Percentiles rank a stretch among this genome's conserved stretches.
Evolutionary conservation across 176 grass and related monocot genomes (phyloP).

Genomic region (Carex parvula): DNA sequence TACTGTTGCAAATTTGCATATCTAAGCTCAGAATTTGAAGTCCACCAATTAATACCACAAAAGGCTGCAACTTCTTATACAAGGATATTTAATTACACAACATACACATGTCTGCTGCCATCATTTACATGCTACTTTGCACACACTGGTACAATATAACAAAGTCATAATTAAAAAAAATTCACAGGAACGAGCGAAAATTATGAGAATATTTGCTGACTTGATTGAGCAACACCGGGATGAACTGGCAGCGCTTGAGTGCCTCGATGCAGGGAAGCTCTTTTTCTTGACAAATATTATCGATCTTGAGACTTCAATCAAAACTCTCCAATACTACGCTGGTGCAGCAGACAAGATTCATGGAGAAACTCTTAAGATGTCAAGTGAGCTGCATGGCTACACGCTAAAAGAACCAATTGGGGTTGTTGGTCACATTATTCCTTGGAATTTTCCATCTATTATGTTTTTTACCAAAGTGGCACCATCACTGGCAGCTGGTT

Average conservation of each 20-base stretch:
- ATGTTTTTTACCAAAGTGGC: constrained; percentile 55
- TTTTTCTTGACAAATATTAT: constrained; percentile 23
- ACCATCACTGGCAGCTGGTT: constrained; percentile 43
- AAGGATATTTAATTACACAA: not conserved
- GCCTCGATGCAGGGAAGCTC: constrained; percentile 61
- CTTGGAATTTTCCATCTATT: constrained; percentile 46
- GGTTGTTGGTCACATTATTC: constrained; percentile 47
- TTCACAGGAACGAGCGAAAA: constrained; percentile 43
- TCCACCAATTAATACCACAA: not conserved
- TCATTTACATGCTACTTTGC: not conserved
- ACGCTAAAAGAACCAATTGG: constrained; percentile 49
- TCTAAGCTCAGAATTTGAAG: not conserved
- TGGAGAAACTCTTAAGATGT: constrained; percentile 24
- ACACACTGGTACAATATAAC: not conserved
- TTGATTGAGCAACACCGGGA: constrained; percentile 45
- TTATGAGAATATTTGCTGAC: constrained; percentile 48
- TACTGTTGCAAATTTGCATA: not conserved
- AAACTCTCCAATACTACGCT: constrained; percentile 16
- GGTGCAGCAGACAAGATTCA: constrained; percentile 5
- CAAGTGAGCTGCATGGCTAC: constrained; percentile 32
- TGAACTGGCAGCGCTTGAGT: constrained; percentile 44
- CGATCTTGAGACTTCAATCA: not conserved
- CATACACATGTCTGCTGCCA: not conserved
- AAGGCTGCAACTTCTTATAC: not conserved
- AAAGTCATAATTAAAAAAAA: not conserved